Percentiles rank a stretch among this genome's conserved stretches.
Conservation (phyloP, 257 asterid genomes). For the Catharanthus roseus region DNA sequence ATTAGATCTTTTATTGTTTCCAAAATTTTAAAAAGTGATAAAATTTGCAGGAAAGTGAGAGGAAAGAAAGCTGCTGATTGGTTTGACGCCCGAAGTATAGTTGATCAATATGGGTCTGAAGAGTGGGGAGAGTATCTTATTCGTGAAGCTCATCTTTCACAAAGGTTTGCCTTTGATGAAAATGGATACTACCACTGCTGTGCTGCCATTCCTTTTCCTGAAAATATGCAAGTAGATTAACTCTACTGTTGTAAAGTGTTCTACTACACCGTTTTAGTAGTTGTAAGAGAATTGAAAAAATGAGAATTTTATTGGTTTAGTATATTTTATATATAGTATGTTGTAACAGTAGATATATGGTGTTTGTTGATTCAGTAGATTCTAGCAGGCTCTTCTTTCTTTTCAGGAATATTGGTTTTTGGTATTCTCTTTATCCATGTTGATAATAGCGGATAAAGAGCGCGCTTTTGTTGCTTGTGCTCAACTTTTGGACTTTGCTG, state of each 20-base stretch:
- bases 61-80: slow-evolving; percentile 27
- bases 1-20: not conserved
- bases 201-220: slow-evolving; percentile 78
- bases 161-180: slow-evolving; percentile 64
- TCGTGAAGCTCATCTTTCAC: slow-evolving; percentile 84
- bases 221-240: slow-evolving; percentile 37
- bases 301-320: no score
- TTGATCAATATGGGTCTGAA: slow-evolving; percentile 57
- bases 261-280: slow-evolving; percentile 3
- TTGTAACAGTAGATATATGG: no score
- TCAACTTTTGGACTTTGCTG: no score
- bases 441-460: no score
- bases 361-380: no score
- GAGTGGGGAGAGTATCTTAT: slow-evolving; percentile 86
- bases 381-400: no score
- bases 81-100: slow-evolving; percentile 75
- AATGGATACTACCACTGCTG: slow-evolving; percentile 89
- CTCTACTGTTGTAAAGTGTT: slow-evolving; percentile 7
- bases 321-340: no score
- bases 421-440: no score
- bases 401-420: no score
- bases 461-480: no score
- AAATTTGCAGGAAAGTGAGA: slow-evolving; percentile 27
- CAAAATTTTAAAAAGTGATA: not conserved
- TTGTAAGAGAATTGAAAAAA: slow-evolving; percentile 3